Conservation (phyloP, 2,329 filamentous ascomycete species). For the Pseudogymnoascus sp. region DNA sequence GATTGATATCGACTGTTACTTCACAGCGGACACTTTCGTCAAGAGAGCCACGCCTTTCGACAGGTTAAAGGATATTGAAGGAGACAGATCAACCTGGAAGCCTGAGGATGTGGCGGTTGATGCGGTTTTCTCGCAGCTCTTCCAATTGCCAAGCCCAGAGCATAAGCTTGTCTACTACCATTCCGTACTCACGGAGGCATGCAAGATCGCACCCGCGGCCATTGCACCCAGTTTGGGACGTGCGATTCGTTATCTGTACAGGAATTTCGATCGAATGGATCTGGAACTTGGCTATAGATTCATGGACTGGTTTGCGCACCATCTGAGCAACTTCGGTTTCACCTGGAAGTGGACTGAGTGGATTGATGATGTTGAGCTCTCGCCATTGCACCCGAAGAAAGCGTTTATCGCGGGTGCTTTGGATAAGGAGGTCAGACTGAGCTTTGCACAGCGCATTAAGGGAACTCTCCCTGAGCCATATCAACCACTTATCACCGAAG, state of each 20-base stretch:
- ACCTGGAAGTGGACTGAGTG: conserved; percentile 99
- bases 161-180: conserved; percentile 98
- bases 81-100: conserved; percentile 76
- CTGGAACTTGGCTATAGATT: conserved; percentile 82
- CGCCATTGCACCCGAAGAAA: conserved; percentile 76
- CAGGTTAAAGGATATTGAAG: conserved; percentile 64
- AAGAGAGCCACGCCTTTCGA: conserved; percentile 92
- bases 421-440: conserved; percentile 94
- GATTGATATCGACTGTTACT: conserved; percentile 93
- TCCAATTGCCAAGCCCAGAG: conserved; percentile 77
- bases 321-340: conserved; percentile 97
- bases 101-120: conserved; percentile 97
- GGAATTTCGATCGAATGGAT: conserved; percentile 74
- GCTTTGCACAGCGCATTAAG: conserved; percentile 92
- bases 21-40: conserved; percentile 80
- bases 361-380: conserved; percentile 75
- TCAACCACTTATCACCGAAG: conserved; percentile 69
- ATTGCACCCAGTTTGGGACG: conserved; percentile 89
- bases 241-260: conserved; percentile 87
- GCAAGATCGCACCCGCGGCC: conserved; percentile 92
- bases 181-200: conserved; percentile 86
- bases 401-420: conserved; percentile 86
- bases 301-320: conserved; percentile 95
- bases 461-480: conserved; percentile 85
- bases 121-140: conserved; percentile 90